phyloP scores from a whole-genome alignment of 345 rosid genomes.

The Erucastrum elatum region DNA sequence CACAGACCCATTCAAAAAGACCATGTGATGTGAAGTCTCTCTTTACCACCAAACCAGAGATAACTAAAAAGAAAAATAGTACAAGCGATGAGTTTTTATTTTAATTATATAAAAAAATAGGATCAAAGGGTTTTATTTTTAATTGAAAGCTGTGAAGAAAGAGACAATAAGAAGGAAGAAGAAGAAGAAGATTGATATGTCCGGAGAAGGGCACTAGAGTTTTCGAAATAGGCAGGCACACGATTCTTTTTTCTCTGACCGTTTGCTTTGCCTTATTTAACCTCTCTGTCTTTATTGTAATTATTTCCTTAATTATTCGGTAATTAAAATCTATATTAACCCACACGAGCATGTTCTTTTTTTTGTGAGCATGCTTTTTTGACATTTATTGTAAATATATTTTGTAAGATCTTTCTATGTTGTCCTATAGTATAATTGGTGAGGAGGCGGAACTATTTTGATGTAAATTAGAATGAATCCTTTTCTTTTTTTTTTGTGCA shows the following conservation, averaged over 20 bases:
- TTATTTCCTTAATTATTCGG: conserved; percentile 11
- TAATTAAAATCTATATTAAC: conserved; percentile 23
- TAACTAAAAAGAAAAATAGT: background rate
- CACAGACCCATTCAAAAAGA: conserved; percentile 7
- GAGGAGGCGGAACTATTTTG: background rate
- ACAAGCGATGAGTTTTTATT: background rate
- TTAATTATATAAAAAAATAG: background rate
- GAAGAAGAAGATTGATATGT: conserved; percentile 18
- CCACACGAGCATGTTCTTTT: conserved; percentile 15
- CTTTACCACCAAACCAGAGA: conserved; percentile 15
- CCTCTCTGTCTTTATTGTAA: conserved; percentile 19
- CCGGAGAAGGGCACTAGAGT: conserved; percentile 23
- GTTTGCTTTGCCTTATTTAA: conserved; percentile 31
- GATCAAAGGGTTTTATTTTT: conserved; percentile 12
- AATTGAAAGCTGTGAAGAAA: conserved; percentile 34
- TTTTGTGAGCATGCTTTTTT: background rate
- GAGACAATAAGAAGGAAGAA: conserved; percentile 10
- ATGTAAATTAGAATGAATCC: background rate
- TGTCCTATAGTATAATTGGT: background rate
- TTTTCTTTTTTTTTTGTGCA: background rate
- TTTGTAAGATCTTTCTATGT: background rate
- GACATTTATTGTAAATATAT: background rate
- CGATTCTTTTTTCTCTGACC: conserved; percentile 31
- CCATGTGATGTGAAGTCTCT: background rate
- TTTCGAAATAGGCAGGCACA: background rate